Percentiles rank a stretch among this genome's conserved stretches.
phyloP scores from a whole-genome alignment of 768 basidiomycete genomes.

The Tephrocybe sp. region DNA sequence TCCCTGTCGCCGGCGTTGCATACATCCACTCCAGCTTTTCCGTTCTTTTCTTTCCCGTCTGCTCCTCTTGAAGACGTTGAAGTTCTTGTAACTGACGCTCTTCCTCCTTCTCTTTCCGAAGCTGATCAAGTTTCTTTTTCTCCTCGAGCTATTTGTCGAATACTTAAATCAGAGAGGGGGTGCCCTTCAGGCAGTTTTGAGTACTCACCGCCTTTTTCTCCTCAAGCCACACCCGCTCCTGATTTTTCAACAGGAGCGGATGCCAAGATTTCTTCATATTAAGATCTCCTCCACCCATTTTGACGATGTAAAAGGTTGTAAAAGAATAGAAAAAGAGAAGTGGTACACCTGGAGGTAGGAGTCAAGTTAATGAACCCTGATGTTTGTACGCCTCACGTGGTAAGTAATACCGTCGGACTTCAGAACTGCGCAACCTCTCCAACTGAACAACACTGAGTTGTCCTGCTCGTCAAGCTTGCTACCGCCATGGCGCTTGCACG shows the following conservation, averaged over 20 bases:
- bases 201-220: constrained; percentile 89
- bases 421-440: background rate
- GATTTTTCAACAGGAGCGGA: constrained; percentile 95
- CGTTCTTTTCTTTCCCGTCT: constrained; percentile 90
- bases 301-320: constrained; percentile 33
- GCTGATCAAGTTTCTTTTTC: constrained; percentile 96
- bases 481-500: constrained; percentile 11
- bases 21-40: constrained; percentile 99
- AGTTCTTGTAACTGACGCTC: constrained; percentile 96
- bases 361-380: background rate
- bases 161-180: constrained; percentile 12
- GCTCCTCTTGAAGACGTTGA: constrained; percentile 91
- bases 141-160: constrained; percentile 76
- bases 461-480: background rate
- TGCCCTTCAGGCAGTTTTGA: background rate
- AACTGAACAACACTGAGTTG: background rate
- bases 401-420: background rate
- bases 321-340: constrained; percentile 1
- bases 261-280: constrained; percentile 99
- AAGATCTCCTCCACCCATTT: constrained; percentile 97
- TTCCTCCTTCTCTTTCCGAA: constrained; percentile 97
- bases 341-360: background rate
- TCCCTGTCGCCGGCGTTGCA: constrained; percentile 93
- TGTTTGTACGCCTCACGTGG: background rate
- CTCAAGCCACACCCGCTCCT: constrained; percentile 99